Evolutionary conservation across 495 filamentous ascomycete genomes (phyloP).

Genomic region (Penicillium waksmanii): DNA sequence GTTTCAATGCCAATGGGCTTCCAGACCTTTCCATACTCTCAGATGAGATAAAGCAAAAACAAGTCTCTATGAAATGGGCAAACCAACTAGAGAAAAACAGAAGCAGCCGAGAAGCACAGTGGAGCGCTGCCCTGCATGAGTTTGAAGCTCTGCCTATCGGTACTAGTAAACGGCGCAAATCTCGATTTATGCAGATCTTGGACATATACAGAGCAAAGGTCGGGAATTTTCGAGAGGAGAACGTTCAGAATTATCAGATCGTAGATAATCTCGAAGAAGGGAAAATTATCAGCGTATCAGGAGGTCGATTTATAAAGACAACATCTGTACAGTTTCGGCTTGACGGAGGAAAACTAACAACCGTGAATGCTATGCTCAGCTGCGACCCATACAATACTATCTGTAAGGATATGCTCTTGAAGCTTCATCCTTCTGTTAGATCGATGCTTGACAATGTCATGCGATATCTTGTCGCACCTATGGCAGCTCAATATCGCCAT

Average conservation of each 20-base stretch:
- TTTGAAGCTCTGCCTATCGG: not conserved
- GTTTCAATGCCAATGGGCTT: not conserved
- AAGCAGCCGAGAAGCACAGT: not conserved
- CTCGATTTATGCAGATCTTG: not conserved
- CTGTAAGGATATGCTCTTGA: not conserved
- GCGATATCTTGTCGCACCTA: not conserved
- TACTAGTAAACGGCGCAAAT: not conserved
- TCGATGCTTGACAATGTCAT: not conserved
- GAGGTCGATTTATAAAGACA: not conserved
- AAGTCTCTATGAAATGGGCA: not conserved
- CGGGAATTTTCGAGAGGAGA: not conserved
- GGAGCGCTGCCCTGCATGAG: not conserved
- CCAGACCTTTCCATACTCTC: not conserved
- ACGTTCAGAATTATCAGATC: not conserved
- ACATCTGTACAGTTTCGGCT: not conserved
- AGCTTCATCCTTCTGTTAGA: not conserved
- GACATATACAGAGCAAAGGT: not conserved
- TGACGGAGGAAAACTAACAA: not conserved
- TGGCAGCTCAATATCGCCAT: not conserved
- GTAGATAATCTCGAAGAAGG: not conserved
- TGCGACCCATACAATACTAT: not conserved
- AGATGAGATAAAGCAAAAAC: not conserved
- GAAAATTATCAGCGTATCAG: not conserved
- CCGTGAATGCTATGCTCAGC: not conserved
- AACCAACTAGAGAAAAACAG: not conserved